phyloP scores from a whole-genome alignment of 129 eudicot species.

The carrot (Daucus carota) region DH1_v3.0 NC_030381.2:33786501-33787000 shows the following conservation, averaged over 20 bases:
- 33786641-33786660: background rate
- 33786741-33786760: background rate
- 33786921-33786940: constrained; percentile 81
- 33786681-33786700: background rate
- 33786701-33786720: background rate
- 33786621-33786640: background rate
- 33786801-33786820: background rate
- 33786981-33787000: background rate
- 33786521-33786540: background rate
- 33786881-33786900: constrained; percentile 52
- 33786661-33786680: background rate
- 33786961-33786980: constrained; percentile 9
- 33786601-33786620: background rate
- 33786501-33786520: background rate
- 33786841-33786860: background rate
- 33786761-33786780: background rate
- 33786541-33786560: background rate
- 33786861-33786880: constrained; percentile 3
- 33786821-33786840: background rate
- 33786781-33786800: background rate
- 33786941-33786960: constrained; percentile 84
- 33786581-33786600: background rate
- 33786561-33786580: background rate
- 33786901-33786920: constrained; percentile 91
- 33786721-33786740: background rate